phyloP scores from a whole-genome alignment of 2,329 filamentous ascomycete genomes.

The Curvularia verruculosa region DNA sequence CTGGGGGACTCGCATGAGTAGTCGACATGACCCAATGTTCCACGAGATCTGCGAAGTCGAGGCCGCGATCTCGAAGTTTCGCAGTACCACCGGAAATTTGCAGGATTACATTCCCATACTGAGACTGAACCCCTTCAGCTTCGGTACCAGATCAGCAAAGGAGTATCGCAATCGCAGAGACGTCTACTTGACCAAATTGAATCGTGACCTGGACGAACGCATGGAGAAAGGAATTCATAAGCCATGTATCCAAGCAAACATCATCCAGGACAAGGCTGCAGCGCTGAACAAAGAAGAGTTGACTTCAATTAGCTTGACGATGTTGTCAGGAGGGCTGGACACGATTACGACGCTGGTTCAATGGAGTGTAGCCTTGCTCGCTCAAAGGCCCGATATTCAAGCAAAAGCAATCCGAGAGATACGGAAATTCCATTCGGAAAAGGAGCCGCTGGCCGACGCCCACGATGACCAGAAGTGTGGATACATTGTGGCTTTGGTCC shows the following conservation, averaged over 20 bases:
- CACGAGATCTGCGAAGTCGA: slow-evolving; percentile 68
- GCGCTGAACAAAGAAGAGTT: slow-evolving; percentile 68
- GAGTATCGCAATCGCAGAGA: slow-evolving; percentile 67
- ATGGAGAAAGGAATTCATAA: slow-evolving; percentile 66
- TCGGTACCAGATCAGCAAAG: slow-evolving; percentile 63
- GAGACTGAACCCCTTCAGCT: slow-evolving; percentile 65
- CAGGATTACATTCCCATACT: slow-evolving; percentile 67
- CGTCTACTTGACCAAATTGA: slow-evolving; percentile 64
- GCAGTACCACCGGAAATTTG: slow-evolving; percentile 65
- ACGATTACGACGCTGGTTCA: slow-evolving; percentile 70
- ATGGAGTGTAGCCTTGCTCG: slow-evolving; percentile 67
- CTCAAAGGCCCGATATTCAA: slow-evolving; percentile 67
- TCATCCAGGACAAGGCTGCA: slow-evolving; percentile 68
- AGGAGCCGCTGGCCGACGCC: slow-evolving; percentile 64
- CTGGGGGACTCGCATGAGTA: slow-evolving; percentile 67
- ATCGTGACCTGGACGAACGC: slow-evolving; percentile 63
- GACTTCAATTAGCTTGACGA: slow-evolving; percentile 69
- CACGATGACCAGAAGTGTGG: slow-evolving; percentile 68
- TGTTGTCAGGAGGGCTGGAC: slow-evolving; percentile 71
- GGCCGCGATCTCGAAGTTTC: slow-evolving; percentile 64
- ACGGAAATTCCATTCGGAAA: slow-evolving; percentile 57
- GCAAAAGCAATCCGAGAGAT: slow-evolving; percentile 65
- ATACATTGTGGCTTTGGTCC: slow-evolving; percentile 68
- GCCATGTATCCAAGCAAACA: slow-evolving; percentile 71
- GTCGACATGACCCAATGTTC: slow-evolving; percentile 65